phyloP scores from a whole-genome alignment of 2,329 filamentous ascomycete genomes.

The Fusarium euwallaceae region DNA sequence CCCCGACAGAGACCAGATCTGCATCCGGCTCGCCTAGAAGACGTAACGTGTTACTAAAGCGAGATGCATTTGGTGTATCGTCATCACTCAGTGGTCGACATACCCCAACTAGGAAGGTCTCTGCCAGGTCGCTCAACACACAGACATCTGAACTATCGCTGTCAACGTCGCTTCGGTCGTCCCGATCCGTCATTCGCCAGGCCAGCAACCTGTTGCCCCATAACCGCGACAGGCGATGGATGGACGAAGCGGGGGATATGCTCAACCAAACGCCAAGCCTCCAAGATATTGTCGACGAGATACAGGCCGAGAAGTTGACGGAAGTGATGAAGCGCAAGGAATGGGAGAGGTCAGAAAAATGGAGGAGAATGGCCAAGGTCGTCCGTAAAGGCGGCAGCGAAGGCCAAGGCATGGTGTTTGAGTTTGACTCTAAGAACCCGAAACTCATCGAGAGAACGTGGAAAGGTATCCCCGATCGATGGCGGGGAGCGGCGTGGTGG shows the following conservation, averaged over 20 bases:
- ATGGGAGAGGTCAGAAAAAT: slow-evolving; percentile 73
- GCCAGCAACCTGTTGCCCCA: slow-evolving; percentile 71
- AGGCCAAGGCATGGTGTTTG: slow-evolving; percentile 70
- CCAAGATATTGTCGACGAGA: slow-evolving; percentile 68
- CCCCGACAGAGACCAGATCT: slow-evolving; percentile 58
- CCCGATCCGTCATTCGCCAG: slow-evolving; percentile 67
- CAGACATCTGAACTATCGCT: slow-evolving; percentile 66
- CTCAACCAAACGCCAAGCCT: slow-evolving; percentile 70
- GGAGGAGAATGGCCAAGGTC: slow-evolving; percentile 75
- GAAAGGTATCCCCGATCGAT: slow-evolving; percentile 98
- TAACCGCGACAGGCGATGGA: slow-evolving; percentile 71
- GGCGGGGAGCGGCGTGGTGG: slow-evolving; percentile 94
- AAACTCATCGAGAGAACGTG: slow-evolving; percentile 92
- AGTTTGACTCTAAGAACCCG: slow-evolving; percentile 84
- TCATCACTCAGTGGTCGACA: slow-evolving; percentile 55
- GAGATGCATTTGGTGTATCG: slow-evolving; percentile 54
- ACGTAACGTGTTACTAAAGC: slow-evolving; percentile 58
- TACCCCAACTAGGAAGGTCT: slow-evolving; percentile 67
- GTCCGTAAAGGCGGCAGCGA: slow-evolving; percentile 63
- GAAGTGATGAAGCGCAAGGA: slow-evolving; percentile 74
- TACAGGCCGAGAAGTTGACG: slow-evolving; percentile 63
- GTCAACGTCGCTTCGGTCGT: slow-evolving; percentile 63
- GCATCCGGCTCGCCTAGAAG: slow-evolving; percentile 60
- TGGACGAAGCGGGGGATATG: slow-evolving; percentile 77
- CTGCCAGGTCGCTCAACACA: slow-evolving; percentile 70